A percentile compares a stretch with the other conserved stretches of the same genome.
phyloP scores from a whole-genome alignment of 2,329 filamentous ascomycete species.

The Rhexocercosporidium sp. region DNA sequence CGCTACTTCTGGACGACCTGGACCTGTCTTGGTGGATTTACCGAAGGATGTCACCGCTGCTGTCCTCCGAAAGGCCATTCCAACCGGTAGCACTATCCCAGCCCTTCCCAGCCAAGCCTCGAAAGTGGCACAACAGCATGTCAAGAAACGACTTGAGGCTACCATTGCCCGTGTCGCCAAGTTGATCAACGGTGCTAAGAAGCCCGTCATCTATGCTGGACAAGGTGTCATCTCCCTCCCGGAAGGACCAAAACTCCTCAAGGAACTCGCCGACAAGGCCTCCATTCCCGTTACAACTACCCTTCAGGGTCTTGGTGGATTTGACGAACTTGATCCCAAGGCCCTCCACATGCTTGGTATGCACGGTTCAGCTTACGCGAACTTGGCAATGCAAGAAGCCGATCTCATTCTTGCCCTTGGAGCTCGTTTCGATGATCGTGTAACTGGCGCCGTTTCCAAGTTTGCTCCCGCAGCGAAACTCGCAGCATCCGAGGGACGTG shows the following conservation, averaged over 20 bases:
- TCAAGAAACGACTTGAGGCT: conserved; percentile 71
- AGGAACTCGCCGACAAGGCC: conserved; percentile 86
- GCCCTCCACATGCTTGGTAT: conserved; percentile 98
- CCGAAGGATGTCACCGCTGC: conserved; percentile 95
- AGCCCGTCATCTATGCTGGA: conserved; percentile 93
- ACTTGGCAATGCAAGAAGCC: conserved; percentile 97
- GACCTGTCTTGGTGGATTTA: conserved; percentile 92
- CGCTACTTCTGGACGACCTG: conserved; percentile 89
- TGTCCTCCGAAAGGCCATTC: conserved; percentile 82
- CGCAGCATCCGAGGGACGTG: conserved; percentile 82
- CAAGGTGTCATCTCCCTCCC: conserved; percentile 84
- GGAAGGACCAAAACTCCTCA: conserved; percentile 79
- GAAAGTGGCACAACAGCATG: conserved; percentile 76
- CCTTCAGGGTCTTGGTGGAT: conserved; percentile 89
- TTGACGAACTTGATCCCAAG: conserved; percentile 92
- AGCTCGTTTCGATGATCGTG: conserved; percentile 94
- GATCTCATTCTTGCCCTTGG: conserved; percentile 96
- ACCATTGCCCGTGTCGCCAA: conserved; percentile 79
- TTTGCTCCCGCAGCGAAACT: conserved; percentile 89
- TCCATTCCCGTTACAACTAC: conserved; percentile 96
- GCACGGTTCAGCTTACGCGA: conserved; percentile 96
- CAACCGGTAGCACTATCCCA: conserved; percentile 63
- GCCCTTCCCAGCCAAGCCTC: conserved; percentile 86
- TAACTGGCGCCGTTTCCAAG: conserved; percentile 79
- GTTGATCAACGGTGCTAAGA: conserved; percentile 87